Percentiles rank a stretch among this genome's conserved stretches.
These are phyloP conservation scores for Calycina herbarum DNA, from an alignment of 2,329 filamentous ascomycete species.

Conservation along the genomic window DNA sequence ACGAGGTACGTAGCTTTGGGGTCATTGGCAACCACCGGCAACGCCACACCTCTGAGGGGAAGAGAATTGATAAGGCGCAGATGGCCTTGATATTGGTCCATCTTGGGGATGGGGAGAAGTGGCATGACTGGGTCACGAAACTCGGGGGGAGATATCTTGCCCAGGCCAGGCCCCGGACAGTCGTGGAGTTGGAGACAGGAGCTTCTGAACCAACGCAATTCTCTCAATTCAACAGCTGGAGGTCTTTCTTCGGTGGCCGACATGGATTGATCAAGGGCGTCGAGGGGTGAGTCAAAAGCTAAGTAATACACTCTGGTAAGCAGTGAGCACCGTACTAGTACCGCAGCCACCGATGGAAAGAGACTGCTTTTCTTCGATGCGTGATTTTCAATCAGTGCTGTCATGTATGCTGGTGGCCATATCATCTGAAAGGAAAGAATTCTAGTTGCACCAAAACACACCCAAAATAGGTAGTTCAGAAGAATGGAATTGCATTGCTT, in stretches of 20 bases:
- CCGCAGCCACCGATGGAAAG: not conserved
- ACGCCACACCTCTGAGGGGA: not conserved
- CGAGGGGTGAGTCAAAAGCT: not conserved
- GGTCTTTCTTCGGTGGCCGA: not conserved
- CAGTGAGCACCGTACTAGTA: not conserved
- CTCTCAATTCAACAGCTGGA: too few species aligned
- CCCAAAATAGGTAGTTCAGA: too few species aligned
- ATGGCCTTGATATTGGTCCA: not conserved
- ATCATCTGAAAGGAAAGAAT: not conserved
- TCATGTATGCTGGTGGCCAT: not conserved
- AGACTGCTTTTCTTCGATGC: not conserved
- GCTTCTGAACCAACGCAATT: too few species aligned
- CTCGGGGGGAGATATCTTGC: too few species aligned
- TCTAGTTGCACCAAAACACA: too few species aligned
- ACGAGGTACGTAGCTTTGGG: not conserved
- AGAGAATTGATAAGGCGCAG: not conserved
- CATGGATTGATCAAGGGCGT: not conserved
- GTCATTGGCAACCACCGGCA: not conserved
- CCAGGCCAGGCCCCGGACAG: too few species aligned
- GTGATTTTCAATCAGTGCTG: conserved; percentile 1
- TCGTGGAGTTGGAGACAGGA: too few species aligned
- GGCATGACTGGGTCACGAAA: too few species aligned
- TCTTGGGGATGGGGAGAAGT: not conserved
- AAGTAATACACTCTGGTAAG: conserved; percentile 2
- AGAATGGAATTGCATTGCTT: not conserved